These are phyloP conservation scores for Agaricus blazei DNA, from an alignment of 768 basidiomycete genomes.

Conservation along the genomic window DNA sequence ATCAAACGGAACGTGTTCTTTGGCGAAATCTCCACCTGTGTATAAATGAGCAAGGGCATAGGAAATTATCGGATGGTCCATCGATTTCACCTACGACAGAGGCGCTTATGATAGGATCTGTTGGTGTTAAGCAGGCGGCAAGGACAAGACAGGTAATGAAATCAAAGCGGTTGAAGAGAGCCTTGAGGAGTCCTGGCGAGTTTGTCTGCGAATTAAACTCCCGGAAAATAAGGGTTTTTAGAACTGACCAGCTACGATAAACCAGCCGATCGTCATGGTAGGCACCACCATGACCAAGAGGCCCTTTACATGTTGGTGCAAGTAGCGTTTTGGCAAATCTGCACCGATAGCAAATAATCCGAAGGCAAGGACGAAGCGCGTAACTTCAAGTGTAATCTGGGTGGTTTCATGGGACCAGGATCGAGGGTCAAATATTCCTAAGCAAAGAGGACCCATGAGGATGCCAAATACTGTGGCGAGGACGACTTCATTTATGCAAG, in stretches of 20 bases:
- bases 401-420: slow-evolving; percentile 55
- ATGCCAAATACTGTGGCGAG: slow-evolving; percentile 74
- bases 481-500: slow-evolving; percentile 92
- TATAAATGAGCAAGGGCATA: not conserved
- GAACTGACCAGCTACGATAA: slow-evolving; percentile 59
- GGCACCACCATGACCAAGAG: slow-evolving; percentile 69
- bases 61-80: not conserved
- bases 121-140: slow-evolving; percentile 88
- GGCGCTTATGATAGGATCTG: slow-evolving; percentile 91
- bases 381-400: slow-evolving; percentile 75
- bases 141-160: slow-evolving; percentile 79
- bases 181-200: slow-evolving; percentile 53
- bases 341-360: slow-evolving; percentile 95
- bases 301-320: slow-evolving; percentile 72
- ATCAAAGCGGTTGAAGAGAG: slow-evolving; percentile 65
- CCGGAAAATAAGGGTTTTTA: slow-evolving; percentile 11
- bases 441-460: slow-evolving; percentile 67
- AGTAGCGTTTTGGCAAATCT: slow-evolving; percentile 83
- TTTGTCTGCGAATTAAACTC: not conserved
- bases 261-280: slow-evolving; percentile 87
- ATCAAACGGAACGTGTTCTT: slow-evolving; percentile 64
- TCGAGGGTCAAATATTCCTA: slow-evolving; percentile 70
- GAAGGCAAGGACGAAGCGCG: slow-evolving; percentile 82
- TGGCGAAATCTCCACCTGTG: slow-evolving; percentile 65
- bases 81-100: slow-evolving; percentile 58